Evolutionary conservation across 78 protist species (phyloP).

Genomic region (Chrysochromulina tobinii): DNA sequence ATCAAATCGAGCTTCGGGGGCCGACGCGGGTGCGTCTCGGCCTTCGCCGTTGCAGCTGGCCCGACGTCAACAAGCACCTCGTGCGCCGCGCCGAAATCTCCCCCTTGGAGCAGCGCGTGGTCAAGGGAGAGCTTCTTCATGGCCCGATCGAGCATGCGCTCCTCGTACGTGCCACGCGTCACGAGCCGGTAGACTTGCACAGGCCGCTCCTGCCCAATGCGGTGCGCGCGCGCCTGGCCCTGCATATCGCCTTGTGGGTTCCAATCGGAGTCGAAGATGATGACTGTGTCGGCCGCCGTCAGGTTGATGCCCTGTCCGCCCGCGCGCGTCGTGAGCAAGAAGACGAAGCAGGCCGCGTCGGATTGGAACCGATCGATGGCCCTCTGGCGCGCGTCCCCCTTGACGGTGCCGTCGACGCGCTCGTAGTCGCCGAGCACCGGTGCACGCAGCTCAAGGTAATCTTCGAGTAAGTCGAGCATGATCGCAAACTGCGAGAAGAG

Average conservation of each 20-base stretch:
- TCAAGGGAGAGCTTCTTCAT: conserved; percentile 83
- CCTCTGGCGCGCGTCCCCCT: not conserved
- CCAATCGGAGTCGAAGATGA: conserved; percentile 98
- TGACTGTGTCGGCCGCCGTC: conserved; percentile 94
- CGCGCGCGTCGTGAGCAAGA: conserved; percentile 87
- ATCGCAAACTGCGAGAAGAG: not conserved
- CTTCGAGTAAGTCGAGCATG: conserved; percentile 64
- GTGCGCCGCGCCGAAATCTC: too few relatives aligned
- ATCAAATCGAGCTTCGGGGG: too few relatives aligned
- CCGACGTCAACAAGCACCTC: too few relatives aligned
- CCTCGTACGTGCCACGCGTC: conserved; percentile 75
- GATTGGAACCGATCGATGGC: conserved; percentile 39
- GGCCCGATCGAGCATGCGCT: conserved; percentile 80
- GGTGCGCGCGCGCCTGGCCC: conserved; percentile 80
- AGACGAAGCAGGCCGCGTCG: conserved; percentile 38
- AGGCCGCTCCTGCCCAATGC: conserved; percentile 88
- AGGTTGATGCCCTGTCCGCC: conserved; percentile 98
- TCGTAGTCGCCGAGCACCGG: not conserved
- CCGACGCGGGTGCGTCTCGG: too few relatives aligned
- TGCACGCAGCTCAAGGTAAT: conserved; percentile 28
- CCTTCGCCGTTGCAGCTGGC: too few relatives aligned
- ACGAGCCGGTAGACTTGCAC: conserved; percentile 90
- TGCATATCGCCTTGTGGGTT: conserved; percentile 97
- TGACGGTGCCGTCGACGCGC: conserved; percentile 63
- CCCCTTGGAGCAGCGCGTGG: conserved; percentile 59